Evolutionary conservation across 2,329 filamentous ascomycete genomes (phyloP).

Genomic region (Fusarium brevicatenulatum): DNA sequence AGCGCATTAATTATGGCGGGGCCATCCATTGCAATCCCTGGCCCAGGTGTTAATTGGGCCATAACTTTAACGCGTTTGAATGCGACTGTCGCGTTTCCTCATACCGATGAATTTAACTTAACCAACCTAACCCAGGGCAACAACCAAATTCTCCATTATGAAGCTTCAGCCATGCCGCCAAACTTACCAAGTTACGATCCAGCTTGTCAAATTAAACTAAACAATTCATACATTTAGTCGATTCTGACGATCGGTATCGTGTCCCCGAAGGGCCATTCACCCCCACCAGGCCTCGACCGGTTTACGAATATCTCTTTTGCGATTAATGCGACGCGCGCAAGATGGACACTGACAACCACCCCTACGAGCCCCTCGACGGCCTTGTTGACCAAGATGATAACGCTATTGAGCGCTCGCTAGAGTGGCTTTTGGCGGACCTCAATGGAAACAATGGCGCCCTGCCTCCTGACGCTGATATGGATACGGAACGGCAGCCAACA

Average conservation of each 20-base stretch:
- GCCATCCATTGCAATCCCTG: neutral
- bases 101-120: constrained; percentile 16
- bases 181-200: neutral
- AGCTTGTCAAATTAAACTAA: neutral
- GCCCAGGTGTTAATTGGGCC: constrained; percentile 24
- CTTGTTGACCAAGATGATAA: neutral
- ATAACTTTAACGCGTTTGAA: constrained; percentile 33
- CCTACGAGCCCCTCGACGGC: constrained; percentile 11
- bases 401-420: constrained; percentile 16
- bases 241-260: neutral
- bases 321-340: constrained; percentile 2
- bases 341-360: constrained; percentile 30
- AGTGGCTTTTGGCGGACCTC: constrained; percentile 13
- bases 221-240: neutral
- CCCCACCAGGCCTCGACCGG: constrained; percentile 8
- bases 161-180: neutral
- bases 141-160: constrained; percentile 2
- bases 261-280: neutral
- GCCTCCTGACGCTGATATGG: neutral
- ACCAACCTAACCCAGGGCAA: neutral
- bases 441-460: neutral
- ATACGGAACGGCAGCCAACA: neutral
- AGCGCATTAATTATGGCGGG: constrained; percentile 5
- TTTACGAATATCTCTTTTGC: neutral
- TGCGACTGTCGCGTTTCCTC: constrained; percentile 35